phyloP scores from a whole-genome alignment of 768 basidiomycete genomes.

The Psilocybe sp. region DNA sequence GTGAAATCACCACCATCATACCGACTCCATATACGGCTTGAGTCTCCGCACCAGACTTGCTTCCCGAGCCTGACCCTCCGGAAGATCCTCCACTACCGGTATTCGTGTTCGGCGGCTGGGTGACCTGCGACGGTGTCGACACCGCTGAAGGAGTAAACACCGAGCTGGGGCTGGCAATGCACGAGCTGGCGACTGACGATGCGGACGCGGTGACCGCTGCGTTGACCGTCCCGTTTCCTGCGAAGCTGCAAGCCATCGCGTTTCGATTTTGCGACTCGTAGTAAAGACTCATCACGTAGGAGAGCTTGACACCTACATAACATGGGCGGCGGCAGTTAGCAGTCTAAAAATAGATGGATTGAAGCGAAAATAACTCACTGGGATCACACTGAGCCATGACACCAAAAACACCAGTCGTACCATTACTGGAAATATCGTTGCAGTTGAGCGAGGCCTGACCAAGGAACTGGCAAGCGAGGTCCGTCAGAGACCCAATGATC shows the following conservation, averaged over 20 bases:
- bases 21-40: slow-evolving; percentile 16
- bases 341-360: background rate
- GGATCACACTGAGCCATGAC: slow-evolving; percentile 76
- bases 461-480: slow-evolving; percentile 75
- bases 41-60: slow-evolving; percentile 5
- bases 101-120: slow-evolving; percentile 6
- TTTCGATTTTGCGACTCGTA: slow-evolving; percentile 64
- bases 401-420: slow-evolving; percentile 75
- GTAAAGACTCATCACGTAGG: slow-evolving; percentile 78
- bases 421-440: slow-evolving; percentile 67
- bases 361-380: slow-evolving; percentile 38
- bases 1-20: slow-evolving; percentile 14
- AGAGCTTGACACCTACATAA: slow-evolving; percentile 66
- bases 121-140: slow-evolving; percentile 22
- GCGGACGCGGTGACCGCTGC: slow-evolving; percentile 43
- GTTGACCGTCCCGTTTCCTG: slow-evolving; percentile 82
- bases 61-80: slow-evolving; percentile 10
- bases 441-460: slow-evolving; percentile 62
- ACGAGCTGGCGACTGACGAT: slow-evolving; percentile 54
- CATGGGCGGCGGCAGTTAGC: background rate
- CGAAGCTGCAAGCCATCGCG: slow-evolving; percentile 69
- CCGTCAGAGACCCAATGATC: slow-evolving; percentile 58
- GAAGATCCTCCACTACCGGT: slow-evolving; percentile 4
- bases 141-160: slow-evolving; percentile 60
- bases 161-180: slow-evolving; percentile 59